These are phyloP conservation scores for Prunus persica DNA, from an alignment of 306 rosid genomes.

Conservation along the genomic window DNA sequence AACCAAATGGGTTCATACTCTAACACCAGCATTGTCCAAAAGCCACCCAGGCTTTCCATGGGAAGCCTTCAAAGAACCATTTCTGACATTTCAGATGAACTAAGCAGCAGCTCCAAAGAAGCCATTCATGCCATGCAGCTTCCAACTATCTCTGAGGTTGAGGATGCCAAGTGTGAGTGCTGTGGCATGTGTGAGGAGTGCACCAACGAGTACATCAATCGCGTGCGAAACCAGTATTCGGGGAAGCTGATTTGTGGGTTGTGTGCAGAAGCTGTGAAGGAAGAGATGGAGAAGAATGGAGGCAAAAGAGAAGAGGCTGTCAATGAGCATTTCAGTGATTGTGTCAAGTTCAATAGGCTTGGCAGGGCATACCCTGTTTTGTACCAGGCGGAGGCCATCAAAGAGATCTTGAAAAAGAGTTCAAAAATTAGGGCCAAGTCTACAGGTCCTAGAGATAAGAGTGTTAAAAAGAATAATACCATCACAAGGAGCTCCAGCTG, in stretches of 20 bases:
- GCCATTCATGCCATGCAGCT: conserved; percentile 10
- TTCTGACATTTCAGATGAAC: conserved; percentile 37
- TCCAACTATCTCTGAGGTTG: conserved; percentile 27
- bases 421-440: conserved; percentile 29
- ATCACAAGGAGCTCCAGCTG: conserved; percentile 47
- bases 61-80: conserved; percentile 43
- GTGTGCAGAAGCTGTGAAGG: conserved; percentile 54
- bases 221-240: conserved; percentile 32
- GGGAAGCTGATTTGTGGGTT: conserved; percentile 58
- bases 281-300: conserved; percentile 52
- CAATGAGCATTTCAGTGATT: conserved; percentile 44
- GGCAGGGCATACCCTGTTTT: conserved; percentile 44
- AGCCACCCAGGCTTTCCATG: conserved; percentile 24
- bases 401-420: conserved; percentile 46
- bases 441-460: conserved; percentile 19
- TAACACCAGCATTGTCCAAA: neutral
- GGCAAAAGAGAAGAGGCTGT: conserved; percentile 44
- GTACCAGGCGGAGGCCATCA: conserved; percentile 55
- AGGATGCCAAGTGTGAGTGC: conserved; percentile 58
- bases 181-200: conserved; percentile 64
- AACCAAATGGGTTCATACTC: conserved; percentile 16
- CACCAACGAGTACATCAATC: conserved; percentile 41
- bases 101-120: conserved; percentile 6
- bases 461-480: neutral
- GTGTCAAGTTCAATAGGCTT: conserved; percentile 52